Percentiles rank a stretch among this genome's conserved stretches.
Conservation (phyloP, 495 filamentous ascomycete species). For the Penicillium psychrofluorescens region DNA sequence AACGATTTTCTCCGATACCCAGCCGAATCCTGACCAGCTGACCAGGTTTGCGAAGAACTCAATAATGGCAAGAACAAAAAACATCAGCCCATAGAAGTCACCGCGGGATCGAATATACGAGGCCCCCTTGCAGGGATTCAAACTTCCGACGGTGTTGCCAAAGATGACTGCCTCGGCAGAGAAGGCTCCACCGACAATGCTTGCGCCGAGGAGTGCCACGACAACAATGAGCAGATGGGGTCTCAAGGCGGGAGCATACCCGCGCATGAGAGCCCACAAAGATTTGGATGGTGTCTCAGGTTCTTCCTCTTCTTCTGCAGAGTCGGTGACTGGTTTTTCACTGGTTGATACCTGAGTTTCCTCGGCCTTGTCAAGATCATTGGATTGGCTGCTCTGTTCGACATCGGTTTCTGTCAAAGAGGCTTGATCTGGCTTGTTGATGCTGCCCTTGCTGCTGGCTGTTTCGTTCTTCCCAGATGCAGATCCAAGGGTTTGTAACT, state of each 20-base stretch:
- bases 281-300: conserved; percentile 23
- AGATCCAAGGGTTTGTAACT: conserved; percentile 32
- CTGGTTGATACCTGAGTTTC: conserved; percentile 8
- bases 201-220: conserved; percentile 30
- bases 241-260: conserved; percentile 24
- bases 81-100: conserved; percentile 46
- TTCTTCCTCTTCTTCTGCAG: conserved; percentile 18
- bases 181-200: conserved; percentile 39
- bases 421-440: conserved; percentile 18
- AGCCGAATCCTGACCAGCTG: conserved; percentile 42
- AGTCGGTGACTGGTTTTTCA: conserved; percentile 7
- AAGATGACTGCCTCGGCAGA: conserved; percentile 48
- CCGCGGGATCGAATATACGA: conserved; percentile 29
- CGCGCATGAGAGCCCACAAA: conserved; percentile 23
- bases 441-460: conserved; percentile 10
- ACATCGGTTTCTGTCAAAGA: conserved; percentile 16
- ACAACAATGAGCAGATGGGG: conserved; percentile 32
- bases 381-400: conserved; percentile 15
- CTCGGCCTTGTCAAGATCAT: conserved; percentile 8
- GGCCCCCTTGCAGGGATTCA: conserved; percentile 36
- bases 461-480: conserved; percentile 13
- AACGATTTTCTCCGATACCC: conserved; percentile 46
- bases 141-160: conserved; percentile 39
- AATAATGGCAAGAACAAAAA: conserved; percentile 47
- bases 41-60: conserved; percentile 47